phyloP scores from a whole-genome alignment of 1,139 yeast genomes.

The Hyphopichia buzzinii region DNA sequence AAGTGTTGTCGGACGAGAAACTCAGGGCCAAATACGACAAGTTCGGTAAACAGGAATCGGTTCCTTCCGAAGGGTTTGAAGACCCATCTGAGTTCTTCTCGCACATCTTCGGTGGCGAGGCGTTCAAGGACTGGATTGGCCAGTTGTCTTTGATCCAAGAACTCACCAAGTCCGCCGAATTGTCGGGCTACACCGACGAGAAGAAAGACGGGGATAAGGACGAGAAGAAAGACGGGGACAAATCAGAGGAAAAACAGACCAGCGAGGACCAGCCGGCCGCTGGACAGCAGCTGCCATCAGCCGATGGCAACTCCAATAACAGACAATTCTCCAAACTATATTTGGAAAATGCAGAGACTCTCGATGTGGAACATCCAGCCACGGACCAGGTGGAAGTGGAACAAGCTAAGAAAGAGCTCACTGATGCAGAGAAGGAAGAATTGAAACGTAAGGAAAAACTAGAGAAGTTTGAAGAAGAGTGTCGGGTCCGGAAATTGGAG shows the following conservation, averaged over 20 bases:
- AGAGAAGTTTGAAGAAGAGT: slow-evolving; percentile 78
- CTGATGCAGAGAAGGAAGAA: slow-evolving; percentile 47
- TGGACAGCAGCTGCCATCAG: slow-evolving; percentile 1
- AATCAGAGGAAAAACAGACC: too few relatives aligned
- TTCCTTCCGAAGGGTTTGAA: slow-evolving; percentile 81
- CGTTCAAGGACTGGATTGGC: slow-evolving; percentile 81
- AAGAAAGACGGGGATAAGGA: slow-evolving; percentile 17
- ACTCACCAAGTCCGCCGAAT: slow-evolving; percentile 56
- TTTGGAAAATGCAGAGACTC: background rate
- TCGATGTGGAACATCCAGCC: background rate
- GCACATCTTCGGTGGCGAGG: slow-evolving; percentile 80
- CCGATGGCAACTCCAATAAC: background rate
- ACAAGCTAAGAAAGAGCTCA: slow-evolving; percentile 11
- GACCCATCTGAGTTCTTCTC: slow-evolving; percentile 82
- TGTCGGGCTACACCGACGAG: slow-evolving; percentile 43
- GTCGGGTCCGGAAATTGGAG: slow-evolving; percentile 66
- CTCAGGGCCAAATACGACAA: slow-evolving; percentile 78
- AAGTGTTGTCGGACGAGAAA: slow-evolving; percentile 73
- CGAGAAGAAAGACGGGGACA: slow-evolving; percentile 1
- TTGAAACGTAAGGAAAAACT: slow-evolving; percentile 58
- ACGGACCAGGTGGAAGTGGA: background rate
- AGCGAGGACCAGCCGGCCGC: slow-evolving; percentile 2
- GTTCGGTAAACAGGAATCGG: slow-evolving; percentile 80
- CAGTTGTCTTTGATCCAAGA: slow-evolving; percentile 64
- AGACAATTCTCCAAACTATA: background rate